Evolutionary conservation across 352 stramenopile species (phyloP).

Genomic region (Phytophthora idaei): DNA sequence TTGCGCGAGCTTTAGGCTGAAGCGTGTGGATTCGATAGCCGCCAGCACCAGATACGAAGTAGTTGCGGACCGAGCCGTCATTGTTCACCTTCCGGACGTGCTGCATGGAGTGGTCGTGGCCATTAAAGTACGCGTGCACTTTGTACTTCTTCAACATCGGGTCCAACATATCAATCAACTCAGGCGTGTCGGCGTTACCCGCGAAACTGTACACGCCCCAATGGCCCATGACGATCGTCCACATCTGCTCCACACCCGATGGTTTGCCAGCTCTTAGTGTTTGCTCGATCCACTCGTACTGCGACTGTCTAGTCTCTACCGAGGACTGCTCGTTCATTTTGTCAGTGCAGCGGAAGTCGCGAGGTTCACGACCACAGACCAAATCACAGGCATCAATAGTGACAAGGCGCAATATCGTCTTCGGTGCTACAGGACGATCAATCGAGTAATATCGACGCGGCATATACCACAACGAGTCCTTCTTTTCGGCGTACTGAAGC

Average conservation of each 20-base stretch:
- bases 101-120: constrained; percentile 87
- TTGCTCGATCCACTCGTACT: constrained; percentile 84
- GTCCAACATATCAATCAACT: constrained; percentile 76
- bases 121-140: constrained; percentile 89
- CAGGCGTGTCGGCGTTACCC: constrained; percentile 77
- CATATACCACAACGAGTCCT: constrained; percentile 81
- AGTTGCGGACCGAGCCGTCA: constrained; percentile 59
- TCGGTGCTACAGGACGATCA: constrained; percentile 75
- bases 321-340: constrained; percentile 85
- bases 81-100: constrained; percentile 66
- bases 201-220: constrained; percentile 88
- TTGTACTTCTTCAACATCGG: constrained; percentile 82
- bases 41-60: constrained; percentile 82
- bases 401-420: constrained; percentile 81
- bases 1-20: constrained; percentile 66
- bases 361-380: constrained; percentile 80
- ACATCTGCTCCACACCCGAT: constrained; percentile 77
- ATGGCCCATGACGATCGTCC: constrained; percentile 84
- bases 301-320: constrained; percentile 49
- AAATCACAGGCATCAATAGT: constrained; percentile 85
- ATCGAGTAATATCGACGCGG: constrained; percentile 81
- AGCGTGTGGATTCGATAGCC: constrained; percentile 76
- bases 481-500: constrained; percentile 75
- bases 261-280: constrained; percentile 64
- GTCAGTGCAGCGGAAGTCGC: constrained; percentile 76